A percentile compares a stretch with the other conserved stretches of the same genome.
Evolutionary conservation across 208 protist species (phyloP).

Genomic region (Trypanosoma rangeli): DNA sequence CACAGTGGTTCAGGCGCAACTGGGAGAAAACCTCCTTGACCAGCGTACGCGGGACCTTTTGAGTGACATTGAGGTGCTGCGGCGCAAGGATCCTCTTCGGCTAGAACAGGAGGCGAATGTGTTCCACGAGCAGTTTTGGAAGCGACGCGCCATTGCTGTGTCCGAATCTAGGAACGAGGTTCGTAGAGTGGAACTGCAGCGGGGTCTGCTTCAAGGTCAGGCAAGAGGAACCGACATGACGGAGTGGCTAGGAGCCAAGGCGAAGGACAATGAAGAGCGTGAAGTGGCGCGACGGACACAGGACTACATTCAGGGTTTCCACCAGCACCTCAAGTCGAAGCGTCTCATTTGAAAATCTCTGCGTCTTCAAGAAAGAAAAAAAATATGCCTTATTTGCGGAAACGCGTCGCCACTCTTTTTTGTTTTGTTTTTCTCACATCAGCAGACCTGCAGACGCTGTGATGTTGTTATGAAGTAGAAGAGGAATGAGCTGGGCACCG

Average conservation of each 20-base stretch:
- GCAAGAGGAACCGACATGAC: conserved; percentile 88
- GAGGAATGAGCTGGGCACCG: neutral
- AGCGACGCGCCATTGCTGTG: conserved; percentile 67
- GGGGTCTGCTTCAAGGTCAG: conserved; percentile 67
- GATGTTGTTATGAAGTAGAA: neutral
- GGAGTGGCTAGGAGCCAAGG: conserved; percentile 88
- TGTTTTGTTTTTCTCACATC: neutral
- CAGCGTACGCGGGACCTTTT: conserved; percentile 81
- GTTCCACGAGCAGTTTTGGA: conserved; percentile 90
- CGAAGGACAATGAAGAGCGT: conserved; percentile 87
- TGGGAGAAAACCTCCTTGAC: conserved; percentile 87
- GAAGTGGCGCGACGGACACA: conserved; percentile 84
- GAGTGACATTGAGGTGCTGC: conserved; percentile 80
- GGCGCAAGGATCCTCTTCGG: conserved; percentile 83
- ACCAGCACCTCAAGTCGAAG: conserved; percentile 89
- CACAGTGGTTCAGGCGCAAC: conserved; percentile 75
- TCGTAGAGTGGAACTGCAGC: conserved; percentile 67
- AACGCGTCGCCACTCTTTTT: neutral
- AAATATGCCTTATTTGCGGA: neutral
- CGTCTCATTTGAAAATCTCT: conserved; percentile 64
- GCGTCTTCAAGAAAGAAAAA: neutral
- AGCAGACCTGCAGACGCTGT: neutral
- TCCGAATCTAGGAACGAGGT: conserved; percentile 50
- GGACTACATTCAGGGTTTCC: conserved; percentile 90
- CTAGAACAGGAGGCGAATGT: conserved; percentile 86